phyloP scores from a whole-genome alignment of 2,329 filamentous ascomycete species.

The Pestalotiopsis sp. region DNA sequence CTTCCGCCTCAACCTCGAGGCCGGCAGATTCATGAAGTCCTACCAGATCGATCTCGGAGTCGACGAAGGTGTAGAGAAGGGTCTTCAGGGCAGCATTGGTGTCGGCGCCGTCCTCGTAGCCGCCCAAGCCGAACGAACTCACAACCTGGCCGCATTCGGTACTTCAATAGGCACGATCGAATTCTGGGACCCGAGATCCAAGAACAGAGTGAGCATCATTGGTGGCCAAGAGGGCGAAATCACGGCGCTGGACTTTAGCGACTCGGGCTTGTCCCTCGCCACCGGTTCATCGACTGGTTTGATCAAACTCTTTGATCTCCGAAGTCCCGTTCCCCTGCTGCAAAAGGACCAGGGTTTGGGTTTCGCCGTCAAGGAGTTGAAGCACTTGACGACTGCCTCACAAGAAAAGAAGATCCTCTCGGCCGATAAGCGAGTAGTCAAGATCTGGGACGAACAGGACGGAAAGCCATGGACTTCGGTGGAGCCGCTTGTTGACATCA shows the following conservation, averaged over 20 bases:
- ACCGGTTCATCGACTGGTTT: constrained; percentile 88
- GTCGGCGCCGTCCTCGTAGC: constrained; percentile 87
- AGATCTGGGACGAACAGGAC: constrained; percentile 85
- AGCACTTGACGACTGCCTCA: constrained; percentile 70
- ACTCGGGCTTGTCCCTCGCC: constrained; percentile 81
- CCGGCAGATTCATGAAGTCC: constrained; percentile 91
- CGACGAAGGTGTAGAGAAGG: constrained; percentile 74
- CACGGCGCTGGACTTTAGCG: constrained; percentile 85
- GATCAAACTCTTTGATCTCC: constrained; percentile 88
- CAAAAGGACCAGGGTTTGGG: constrained; percentile 97
- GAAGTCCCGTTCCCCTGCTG: constrained; percentile 81
- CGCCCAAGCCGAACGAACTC: constrained; percentile 83
- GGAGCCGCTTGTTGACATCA: constrained; percentile 92
- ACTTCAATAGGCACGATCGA: constrained; percentile 95
- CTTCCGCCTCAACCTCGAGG: constrained; percentile 87
- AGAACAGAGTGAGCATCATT: constrained; percentile 79
- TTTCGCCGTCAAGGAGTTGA: constrained; percentile 85
- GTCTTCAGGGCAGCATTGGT: constrained; percentile 84
- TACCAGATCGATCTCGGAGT: constrained; percentile 90
- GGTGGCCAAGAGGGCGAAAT: constrained; percentile 72
- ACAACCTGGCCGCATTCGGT: constrained; percentile 90
- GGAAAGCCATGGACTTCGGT: constrained; percentile 94
- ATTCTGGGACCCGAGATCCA: constrained; percentile 90
- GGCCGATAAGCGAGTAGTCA: constrained; percentile 93
- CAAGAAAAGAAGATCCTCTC: constrained; percentile 88